A percentile compares a stretch with the other conserved stretches of the same genome.
phyloP scores from a whole-genome alignment of 371 early-diverging fungal species.

The Rhizopus microsporus region DNA sequence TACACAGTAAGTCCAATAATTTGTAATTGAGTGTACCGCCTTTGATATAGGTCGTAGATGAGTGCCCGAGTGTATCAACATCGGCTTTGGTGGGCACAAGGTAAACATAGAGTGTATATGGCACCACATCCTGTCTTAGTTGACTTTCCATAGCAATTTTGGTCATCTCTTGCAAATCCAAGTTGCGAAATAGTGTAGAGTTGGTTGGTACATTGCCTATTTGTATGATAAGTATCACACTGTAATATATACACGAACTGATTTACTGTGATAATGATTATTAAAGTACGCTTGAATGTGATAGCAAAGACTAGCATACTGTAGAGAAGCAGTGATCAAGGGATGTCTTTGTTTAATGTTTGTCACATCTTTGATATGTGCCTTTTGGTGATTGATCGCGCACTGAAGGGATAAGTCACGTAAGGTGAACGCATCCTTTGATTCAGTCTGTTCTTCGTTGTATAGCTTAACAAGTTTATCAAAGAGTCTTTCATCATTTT shows the following conservation, averaged over 20 bases:
- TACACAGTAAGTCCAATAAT: slow-evolving; percentile 69
- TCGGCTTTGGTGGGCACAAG: slow-evolving; percentile 66
- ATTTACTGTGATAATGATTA: slow-evolving; percentile 54
- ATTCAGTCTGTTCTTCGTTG: slow-evolving; percentile 74
- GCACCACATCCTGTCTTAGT: slow-evolving; percentile 67
- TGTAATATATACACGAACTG: neutral
- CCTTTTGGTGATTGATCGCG: slow-evolving; percentile 68
- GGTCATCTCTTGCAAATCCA: slow-evolving; percentile 64
- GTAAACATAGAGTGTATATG: slow-evolving; percentile 76
- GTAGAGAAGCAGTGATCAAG: slow-evolving; percentile 63
- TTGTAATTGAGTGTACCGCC: slow-evolving; percentile 72
- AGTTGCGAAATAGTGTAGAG: slow-evolving; percentile 55
- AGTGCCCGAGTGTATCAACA: slow-evolving; percentile 52
- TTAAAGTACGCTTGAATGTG: slow-evolving; percentile 56
- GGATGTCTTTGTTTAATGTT: slow-evolving; percentile 80
- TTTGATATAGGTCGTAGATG: slow-evolving; percentile 65
- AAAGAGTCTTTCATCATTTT: slow-evolving; percentile 73
- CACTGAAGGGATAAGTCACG: slow-evolving; percentile 80
- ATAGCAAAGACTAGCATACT: slow-evolving; percentile 60
- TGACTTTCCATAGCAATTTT: slow-evolving; percentile 76
- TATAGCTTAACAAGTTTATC: slow-evolving; percentile 70
- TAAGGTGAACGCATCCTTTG: slow-evolving; percentile 73
- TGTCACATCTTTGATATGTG: slow-evolving; percentile 61
- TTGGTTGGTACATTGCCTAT: slow-evolving; percentile 54
- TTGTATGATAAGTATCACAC: neutral